Evolutionary conservation across 2,329 filamentous ascomycete genomes (phyloP).

Genomic region (Metarhizium robertsii): DNA sequence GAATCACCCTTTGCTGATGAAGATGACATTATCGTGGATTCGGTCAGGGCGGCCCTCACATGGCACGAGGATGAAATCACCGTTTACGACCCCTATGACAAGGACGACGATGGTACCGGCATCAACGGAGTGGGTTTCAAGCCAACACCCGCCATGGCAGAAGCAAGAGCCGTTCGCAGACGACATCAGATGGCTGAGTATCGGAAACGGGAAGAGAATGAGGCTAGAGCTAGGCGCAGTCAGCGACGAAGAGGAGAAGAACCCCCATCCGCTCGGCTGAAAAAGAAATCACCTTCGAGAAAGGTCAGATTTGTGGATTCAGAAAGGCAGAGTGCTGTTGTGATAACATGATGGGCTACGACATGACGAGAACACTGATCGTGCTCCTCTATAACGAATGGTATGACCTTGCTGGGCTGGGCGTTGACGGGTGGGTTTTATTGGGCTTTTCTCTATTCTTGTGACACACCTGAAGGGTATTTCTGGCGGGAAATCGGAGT

Average conservation of each 20-base stretch:
- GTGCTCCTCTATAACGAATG: background rate
- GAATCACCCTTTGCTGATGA: slow-evolving; percentile 12
- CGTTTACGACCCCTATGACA: slow-evolving; percentile 53
- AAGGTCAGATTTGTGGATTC: slow-evolving; percentile 32
- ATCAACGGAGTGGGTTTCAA: slow-evolving; percentile 61
- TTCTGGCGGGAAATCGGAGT: background rate
- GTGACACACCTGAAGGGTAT: background rate
- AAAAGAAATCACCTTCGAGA: slow-evolving; percentile 18
- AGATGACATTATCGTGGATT: slow-evolving; percentile 34
- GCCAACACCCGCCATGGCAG: slow-evolving; percentile 51
- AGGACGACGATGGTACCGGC: slow-evolving; percentile 57
- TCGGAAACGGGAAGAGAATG: slow-evolving; percentile 48
- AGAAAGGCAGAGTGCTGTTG: slow-evolving; percentile 22
- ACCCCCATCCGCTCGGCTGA: slow-evolving; percentile 14
- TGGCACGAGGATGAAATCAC: slow-evolving; percentile 64
- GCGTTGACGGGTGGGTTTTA: background rate
- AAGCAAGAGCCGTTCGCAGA: slow-evolving; percentile 46
- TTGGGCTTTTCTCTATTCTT: background rate
- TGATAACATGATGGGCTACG: slow-evolving; percentile 20
- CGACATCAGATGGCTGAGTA: slow-evolving; percentile 55
- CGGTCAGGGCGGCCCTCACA: slow-evolving; percentile 49
- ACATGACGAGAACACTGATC: background rate
- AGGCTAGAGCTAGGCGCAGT: slow-evolving; percentile 47
- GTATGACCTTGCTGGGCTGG: background rate
- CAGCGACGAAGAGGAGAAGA: slow-evolving; percentile 35